Evolutionary conservation across 768 basidiomycete species (phyloP).

Genomic region (Termitomyces sp.): DNA sequence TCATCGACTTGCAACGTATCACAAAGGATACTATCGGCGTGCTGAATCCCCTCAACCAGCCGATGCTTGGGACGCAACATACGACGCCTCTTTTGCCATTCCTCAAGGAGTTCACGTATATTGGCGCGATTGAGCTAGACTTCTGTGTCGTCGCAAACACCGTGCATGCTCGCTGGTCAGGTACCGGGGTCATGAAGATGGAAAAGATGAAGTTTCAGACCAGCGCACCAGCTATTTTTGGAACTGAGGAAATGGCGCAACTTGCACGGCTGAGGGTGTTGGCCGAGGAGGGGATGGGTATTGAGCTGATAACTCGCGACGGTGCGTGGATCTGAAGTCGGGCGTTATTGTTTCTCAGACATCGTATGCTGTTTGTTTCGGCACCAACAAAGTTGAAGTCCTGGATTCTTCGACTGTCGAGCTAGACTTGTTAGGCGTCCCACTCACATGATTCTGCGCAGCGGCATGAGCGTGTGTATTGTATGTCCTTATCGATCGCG

Average conservation of each 20-base stretch:
- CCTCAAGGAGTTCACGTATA: conserved; percentile 7
- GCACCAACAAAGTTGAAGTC: neutral
- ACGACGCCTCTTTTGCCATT: conserved; percentile 2
- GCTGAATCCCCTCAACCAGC: conserved; percentile 9
- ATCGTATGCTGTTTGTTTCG: neutral
- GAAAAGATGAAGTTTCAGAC: conserved; percentile 4
- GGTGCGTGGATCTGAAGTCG: conserved; percentile 5
- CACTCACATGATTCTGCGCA: neutral
- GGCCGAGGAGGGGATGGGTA: conserved; percentile 1
- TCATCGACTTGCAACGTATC: conserved; percentile 11
- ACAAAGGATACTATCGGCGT: conserved; percentile 11
- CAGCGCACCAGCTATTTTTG: neutral
- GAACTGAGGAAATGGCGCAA: neutral
- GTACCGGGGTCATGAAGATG: conserved; percentile 1
- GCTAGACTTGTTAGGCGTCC: neutral
- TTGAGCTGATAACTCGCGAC: conserved; percentile 2
- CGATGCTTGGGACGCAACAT: conserved; percentile 1
- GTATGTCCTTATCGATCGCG: neutral
- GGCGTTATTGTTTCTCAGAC: neutral
- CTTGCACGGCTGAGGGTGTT: conserved; percentile 3
- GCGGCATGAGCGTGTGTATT: neutral
- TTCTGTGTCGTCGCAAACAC: conserved; percentile 5
- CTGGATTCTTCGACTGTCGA: neutral
- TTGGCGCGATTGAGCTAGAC: conserved; percentile 6
- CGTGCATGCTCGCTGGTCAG: conserved; percentile 9